Evolutionary conservation across 78 protist species (phyloP).

Genomic region (Mantamonas sphyraenae): DNA sequence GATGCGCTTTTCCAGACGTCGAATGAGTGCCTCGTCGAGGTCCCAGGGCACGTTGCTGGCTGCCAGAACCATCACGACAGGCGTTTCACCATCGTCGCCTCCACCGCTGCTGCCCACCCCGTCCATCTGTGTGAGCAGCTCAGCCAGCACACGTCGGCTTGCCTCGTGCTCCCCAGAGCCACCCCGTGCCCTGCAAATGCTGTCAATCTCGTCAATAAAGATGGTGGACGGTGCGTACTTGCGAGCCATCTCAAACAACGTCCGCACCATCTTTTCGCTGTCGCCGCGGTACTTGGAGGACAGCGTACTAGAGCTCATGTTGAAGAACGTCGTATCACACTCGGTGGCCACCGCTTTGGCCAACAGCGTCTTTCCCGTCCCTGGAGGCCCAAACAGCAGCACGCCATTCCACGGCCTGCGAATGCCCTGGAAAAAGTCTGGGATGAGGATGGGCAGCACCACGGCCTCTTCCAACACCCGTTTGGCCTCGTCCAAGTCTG

Average conservation of each 20-base stretch:
- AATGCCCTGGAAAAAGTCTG: slow-evolving; percentile 57
- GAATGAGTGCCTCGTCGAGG: slow-evolving; percentile 49
- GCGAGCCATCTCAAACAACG: slow-evolving; percentile 54
- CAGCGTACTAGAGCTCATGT: slow-evolving; percentile 48
- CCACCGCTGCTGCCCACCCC: slow-evolving; percentile 9
- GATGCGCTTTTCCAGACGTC: slow-evolving; percentile 41
- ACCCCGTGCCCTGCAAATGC: slow-evolving; percentile 45
- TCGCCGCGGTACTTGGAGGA: slow-evolving; percentile 79
- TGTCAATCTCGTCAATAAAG: slow-evolving; percentile 79
- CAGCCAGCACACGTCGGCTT: slow-evolving; percentile 69
- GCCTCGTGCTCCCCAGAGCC: slow-evolving; percentile 64
- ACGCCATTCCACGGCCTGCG: slow-evolving; percentile 75
- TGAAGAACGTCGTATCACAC: slow-evolving; percentile 78
- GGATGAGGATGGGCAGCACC: slow-evolving; percentile 65
- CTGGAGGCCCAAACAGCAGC: slow-evolving; percentile 67
- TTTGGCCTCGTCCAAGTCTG: slow-evolving; percentile 53
- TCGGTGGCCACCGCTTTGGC: slow-evolving; percentile 86
- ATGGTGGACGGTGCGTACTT: slow-evolving; percentile 61
- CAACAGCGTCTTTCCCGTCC: slow-evolving; percentile 58
- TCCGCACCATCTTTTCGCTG: slow-evolving; percentile 76
- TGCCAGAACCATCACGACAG: slow-evolving; percentile 30
- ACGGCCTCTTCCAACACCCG: slow-evolving; percentile 64
- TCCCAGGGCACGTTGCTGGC: slow-evolving; percentile 77
- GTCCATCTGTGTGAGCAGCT: slow-evolving; percentile 72
- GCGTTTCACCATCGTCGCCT: background rate